phyloP scores from a whole-genome alignment of 345 rosid species.

The Melaleuca quinquenervia region DNA sequence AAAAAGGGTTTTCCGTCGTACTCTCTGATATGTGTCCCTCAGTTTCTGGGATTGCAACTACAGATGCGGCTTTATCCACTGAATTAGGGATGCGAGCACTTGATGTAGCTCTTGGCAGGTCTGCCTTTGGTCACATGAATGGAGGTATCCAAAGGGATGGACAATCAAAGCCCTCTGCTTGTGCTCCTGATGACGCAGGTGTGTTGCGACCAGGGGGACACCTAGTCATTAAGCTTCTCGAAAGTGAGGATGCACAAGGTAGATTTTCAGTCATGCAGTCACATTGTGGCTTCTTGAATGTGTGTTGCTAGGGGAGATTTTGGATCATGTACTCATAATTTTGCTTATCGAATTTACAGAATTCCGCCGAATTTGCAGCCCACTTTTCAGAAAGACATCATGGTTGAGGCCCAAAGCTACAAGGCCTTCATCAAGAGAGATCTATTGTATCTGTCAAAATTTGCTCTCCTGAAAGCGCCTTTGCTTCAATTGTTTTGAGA shows the following conservation, averaged over 20 bases:
- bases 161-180: background rate
- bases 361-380: conserved; percentile 59
- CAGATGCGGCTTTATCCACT: conserved; percentile 69
- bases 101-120: conserved; percentile 64
- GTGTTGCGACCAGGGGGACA: conserved; percentile 61
- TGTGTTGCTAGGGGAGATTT: background rate
- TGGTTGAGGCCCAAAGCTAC: conserved; percentile 96
- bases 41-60: conserved; percentile 77
- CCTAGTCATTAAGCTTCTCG: conserved; percentile 82
- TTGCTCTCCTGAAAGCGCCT: conserved; percentile 8
- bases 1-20: conserved; percentile 65
- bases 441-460: conserved; percentile 76
- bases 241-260: conserved; percentile 89
- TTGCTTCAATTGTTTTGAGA: background rate
- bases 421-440: conserved; percentile 88
- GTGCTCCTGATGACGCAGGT: conserved; percentile 23
- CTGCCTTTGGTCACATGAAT: conserved; percentile 13
- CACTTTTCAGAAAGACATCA: conserved; percentile 70
- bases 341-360: conserved; percentile 21
- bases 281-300: background rate
- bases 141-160: conserved; percentile 4
- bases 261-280: background rate
- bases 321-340: background rate
- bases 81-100: conserved; percentile 91
- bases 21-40: conserved; percentile 91